phyloP scores from a whole-genome alignment of 2,329 filamentous ascomycete genomes.

The Bipolaris zeicola region DNA sequence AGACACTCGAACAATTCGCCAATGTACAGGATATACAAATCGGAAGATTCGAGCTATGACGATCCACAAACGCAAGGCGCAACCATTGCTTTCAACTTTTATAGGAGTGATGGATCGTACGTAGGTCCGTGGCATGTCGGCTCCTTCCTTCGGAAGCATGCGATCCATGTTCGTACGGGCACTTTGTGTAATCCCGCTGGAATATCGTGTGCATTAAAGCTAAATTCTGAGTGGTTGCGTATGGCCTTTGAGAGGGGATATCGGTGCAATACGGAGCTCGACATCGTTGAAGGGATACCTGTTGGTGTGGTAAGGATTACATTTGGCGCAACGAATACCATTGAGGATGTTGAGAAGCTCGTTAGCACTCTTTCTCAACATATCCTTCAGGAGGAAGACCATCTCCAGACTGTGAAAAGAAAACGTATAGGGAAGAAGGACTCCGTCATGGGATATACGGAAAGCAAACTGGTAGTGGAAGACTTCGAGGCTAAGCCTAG shows the following conservation, averaged over 20 bases:
- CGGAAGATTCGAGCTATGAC: conserved; percentile 55
- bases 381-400: neutral
- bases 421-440: neutral
- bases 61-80: conserved; percentile 63
- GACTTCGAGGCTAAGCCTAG: neutral
- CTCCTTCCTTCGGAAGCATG: conserved; percentile 58
- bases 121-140: conserved; percentile 66
- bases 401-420: neutral
- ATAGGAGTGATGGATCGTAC: conserved; percentile 58
- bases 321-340: conserved; percentile 66
- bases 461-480: neutral
- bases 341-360: conserved; percentile 56
- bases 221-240: conserved; percentile 61
- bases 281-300: conserved; percentile 58
- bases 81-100: conserved; percentile 68
- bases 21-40: conserved; percentile 62
- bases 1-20: conserved; percentile 60
- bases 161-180: conserved; percentile 67
- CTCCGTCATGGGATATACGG: neutral
- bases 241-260: conserved; percentile 62
- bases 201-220: conserved; percentile 53
- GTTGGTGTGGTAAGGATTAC: conserved; percentile 67
- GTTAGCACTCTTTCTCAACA: neutral
- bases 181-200: conserved; percentile 61
- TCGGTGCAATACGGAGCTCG: conserved; percentile 61